phyloP scores from a whole-genome alignment of 1,139 yeast species.

The Yamadazyma siamensis region DNA sequence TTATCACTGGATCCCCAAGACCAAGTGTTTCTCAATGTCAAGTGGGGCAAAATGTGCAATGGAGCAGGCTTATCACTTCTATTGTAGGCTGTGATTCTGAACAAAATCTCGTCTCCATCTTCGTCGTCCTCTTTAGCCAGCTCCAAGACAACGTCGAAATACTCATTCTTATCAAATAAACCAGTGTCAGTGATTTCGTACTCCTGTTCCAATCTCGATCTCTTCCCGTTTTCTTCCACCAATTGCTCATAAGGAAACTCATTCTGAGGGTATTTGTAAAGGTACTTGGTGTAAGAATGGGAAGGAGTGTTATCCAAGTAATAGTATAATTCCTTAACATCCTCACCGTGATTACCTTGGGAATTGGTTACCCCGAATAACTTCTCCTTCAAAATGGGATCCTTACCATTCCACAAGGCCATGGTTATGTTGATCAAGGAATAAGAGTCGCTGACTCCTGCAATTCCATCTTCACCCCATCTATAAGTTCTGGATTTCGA shows the following conservation, averaged over 20 bases:
- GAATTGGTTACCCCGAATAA: constrained; percentile 89
- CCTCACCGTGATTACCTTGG: constrained; percentile 96
- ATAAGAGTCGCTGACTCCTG: constrained; percentile 86
- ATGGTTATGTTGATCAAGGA: constrained; percentile 73
- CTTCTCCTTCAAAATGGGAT: constrained; percentile 81
- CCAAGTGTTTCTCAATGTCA: constrained; percentile 91
- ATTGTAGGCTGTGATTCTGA: constrained; percentile 87
- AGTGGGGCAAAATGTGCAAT: constrained; percentile 80
- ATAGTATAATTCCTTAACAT: constrained; percentile 80
- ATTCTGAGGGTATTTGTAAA: constrained; percentile 87
- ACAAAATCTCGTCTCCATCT: constrained; percentile 81
- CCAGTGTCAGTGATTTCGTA: constrained; percentile 77
- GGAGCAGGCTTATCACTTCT: constrained; percentile 85
- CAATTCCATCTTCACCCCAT: constrained; percentile 97
- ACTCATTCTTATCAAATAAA: constrained; percentile 71
- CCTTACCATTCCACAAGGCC: constrained; percentile 92
- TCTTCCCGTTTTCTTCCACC: constrained; percentile 62
- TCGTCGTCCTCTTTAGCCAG: constrained; percentile 88
- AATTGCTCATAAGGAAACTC: constrained; percentile 81
- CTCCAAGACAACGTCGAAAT: constrained; percentile 88
- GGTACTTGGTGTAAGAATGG: constrained; percentile 88
- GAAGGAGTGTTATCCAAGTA: constrained; percentile 91
- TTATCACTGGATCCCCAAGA: constrained; percentile 72
- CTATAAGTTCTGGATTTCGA: constrained; percentile 81
- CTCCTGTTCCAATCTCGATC: constrained; percentile 64